Conservation (phyloP, 2,329 filamentous ascomycete species). For the Fusarium hostae region DNA sequence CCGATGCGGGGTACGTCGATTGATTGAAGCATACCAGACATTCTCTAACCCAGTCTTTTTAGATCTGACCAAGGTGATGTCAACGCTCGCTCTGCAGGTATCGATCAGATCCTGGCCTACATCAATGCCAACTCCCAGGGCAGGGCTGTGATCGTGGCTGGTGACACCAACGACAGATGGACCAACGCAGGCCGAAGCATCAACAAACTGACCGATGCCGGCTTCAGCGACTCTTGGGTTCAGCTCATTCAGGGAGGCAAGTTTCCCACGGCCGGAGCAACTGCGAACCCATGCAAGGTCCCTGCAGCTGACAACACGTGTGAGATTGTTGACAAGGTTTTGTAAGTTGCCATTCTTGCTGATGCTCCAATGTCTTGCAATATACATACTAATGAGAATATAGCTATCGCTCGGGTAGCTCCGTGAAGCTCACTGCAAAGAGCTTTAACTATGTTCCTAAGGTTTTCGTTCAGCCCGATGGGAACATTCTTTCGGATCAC, state of each 20-base stretch:
- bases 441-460: slow-evolving; percentile 65
- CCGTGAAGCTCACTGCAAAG: slow-evolving; percentile 59
- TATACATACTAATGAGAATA: background rate
- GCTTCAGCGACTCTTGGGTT: slow-evolving; percentile 69
- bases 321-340: slow-evolving; percentile 75
- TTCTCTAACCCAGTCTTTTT: background rate
- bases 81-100: slow-evolving; percentile 66
- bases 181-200: slow-evolving; percentile 57
- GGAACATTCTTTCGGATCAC: slow-evolving; percentile 70
- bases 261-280: slow-evolving; percentile 55
- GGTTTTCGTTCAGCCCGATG: slow-evolving; percentile 67
- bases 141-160: slow-evolving; percentile 71
- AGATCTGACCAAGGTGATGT: slow-evolving; percentile 63
- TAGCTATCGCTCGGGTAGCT: slow-evolving; percentile 62
- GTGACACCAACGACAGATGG: slow-evolving; percentile 75
- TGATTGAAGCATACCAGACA: fast-evolving
- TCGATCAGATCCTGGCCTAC: slow-evolving; percentile 68
- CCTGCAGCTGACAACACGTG: slow-evolving; percentile 65
- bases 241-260: slow-evolving; percentile 61
- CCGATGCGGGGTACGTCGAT: slow-evolving; percentile 63
- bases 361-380: fast-evolving
- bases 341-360: slow-evolving; percentile 45
- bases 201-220: slow-evolving; percentile 63
- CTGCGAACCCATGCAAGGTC: slow-evolving; percentile 62
- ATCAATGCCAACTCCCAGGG: slow-evolving; percentile 66